Evolutionary conservation across 768 basidiomycete genomes (phyloP), one percentile per base, ranked within the genome.

Genomic region (Pleurotus citrinopileatus): DNA sequence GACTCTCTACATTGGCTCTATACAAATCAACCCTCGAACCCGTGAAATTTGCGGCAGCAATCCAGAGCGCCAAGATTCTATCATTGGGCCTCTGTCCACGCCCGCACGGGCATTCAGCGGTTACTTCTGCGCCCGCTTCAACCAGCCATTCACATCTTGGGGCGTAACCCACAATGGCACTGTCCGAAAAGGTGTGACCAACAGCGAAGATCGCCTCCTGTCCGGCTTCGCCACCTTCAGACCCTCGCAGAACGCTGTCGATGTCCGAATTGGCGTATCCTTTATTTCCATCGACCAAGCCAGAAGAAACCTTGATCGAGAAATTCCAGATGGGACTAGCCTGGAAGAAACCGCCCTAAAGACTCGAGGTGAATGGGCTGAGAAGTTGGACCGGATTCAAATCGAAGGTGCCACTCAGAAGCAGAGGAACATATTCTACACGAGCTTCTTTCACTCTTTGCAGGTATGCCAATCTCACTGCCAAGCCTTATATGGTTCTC

Each of bases 221-320:
- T 74, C 77, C 13, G 87, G 77, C 0, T 86, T 80, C 56, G 79
- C 73, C 2, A 64, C 65, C 3, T 81, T 90, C 54, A 62, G 71
- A 19, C 63, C 65, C 10, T 8, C 54, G 4, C 42, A 48, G 29
- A 13, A 60, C 47, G 57, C 64, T 5, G 71, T 87, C 37, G 74
- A 80, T 4, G 78, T 86, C 6, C 73, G 83, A 9, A 72, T 91
- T 1, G 87, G 86, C 2, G 84, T 87, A 3, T 89, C 87, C 3
- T 89, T 89, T 64, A 86, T 91, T 54, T 87, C 85, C 1, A 69
- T 83, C 5, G 82, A 84, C 2, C 87, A 89, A 55, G 86, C 86
- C 0, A 66, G 78, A 32, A 59, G 63, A 54, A 82, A 82, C 57
- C 58, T 84, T 52, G 77, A 79, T 23, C 68, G 61, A 1, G 81